Percentiles rank a stretch among this genome's conserved stretches.
These are phyloP conservation scores for Jamesozyma piceae DNA, from an alignment of 805 yeast species.

Conservation along the genomic window DNA sequence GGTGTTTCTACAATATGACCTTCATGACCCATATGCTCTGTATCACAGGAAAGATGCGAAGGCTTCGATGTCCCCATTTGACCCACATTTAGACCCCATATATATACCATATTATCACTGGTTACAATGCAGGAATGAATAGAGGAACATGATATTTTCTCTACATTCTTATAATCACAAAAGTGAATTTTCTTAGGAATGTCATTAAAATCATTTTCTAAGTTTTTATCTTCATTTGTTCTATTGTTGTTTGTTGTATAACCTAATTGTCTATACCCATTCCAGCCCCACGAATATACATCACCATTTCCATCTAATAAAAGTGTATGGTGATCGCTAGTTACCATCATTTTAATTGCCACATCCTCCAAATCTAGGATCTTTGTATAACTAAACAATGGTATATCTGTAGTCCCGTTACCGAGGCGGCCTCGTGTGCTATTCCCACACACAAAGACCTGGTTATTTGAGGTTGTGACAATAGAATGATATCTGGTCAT, in stretches of 20 bases:
- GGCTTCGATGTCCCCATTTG: constrained; percentile 51
- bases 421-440: constrained; percentile 70
- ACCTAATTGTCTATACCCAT: constrained; percentile 60
- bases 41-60: constrained; percentile 36
- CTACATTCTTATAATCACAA: constrained; percentile 18
- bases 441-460: constrained; percentile 54
- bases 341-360: constrained; percentile 32
- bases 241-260: constrained; percentile 29
- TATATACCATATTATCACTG: constrained; percentile 37
- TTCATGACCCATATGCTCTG: constrained; percentile 37
- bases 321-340: constrained; percentile 62
- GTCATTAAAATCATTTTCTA: constrained; percentile 17
- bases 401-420: constrained; percentile 33
- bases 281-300: constrained; percentile 76
- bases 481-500: constrained; percentile 62
- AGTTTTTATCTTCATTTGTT: constrained; percentile 16
- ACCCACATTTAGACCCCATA: constrained; percentile 79
- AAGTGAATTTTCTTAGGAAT: constrained; percentile 23
- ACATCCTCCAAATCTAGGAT: constrained; percentile 34
- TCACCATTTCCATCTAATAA: constrained; percentile 44
- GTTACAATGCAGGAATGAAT: constrained; percentile 56
- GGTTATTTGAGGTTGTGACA: constrained; percentile 44
- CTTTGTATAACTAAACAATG: constrained; percentile 37
- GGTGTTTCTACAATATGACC: constrained; percentile 26
- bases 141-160: constrained; percentile 52